phyloP scores from a whole-genome alignment of 2,329 filamentous ascomycete species.

The Fusarium sp. region DNA sequence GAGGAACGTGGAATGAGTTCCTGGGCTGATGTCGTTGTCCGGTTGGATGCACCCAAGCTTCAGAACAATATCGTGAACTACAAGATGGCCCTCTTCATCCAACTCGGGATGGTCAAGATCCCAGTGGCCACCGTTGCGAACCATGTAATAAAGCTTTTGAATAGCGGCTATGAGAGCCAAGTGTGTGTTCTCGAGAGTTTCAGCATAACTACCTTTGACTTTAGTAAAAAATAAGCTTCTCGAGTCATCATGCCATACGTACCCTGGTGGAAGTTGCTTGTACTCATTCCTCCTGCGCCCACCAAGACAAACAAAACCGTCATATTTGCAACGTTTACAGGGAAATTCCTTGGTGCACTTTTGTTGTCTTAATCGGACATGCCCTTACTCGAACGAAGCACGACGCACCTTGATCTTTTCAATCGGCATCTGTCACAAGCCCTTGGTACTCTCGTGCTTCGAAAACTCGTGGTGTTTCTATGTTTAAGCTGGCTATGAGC shows the following conservation, averaged over 20 bases:
- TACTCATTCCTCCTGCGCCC: slow-evolving; percentile 76
- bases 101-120: slow-evolving; percentile 73
- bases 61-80: slow-evolving; percentile 75
- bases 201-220: slow-evolving; percentile 66
- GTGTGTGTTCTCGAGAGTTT: slow-evolving; percentile 76
- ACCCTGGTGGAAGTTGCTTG: slow-evolving; percentile 75
- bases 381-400: slow-evolving; percentile 5
- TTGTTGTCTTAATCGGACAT: slow-evolving; percentile 9
- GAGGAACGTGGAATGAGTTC: slow-evolving; percentile 70
- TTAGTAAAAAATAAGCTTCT: slow-evolving; percentile 22
- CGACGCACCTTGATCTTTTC: slow-evolving; percentile 76
- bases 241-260: slow-evolving; percentile 47
- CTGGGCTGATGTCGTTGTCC: slow-evolving; percentile 72
- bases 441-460: slow-evolving; percentile 76
- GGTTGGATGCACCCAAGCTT: slow-evolving; percentile 75
- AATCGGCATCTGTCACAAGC: slow-evolving; percentile 76
- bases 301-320: slow-evolving; percentile 73
- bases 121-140: slow-evolving; percentile 71
- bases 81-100: slow-evolving; percentile 73
- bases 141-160: slow-evolving; percentile 76
- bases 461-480: slow-evolving; percentile 61
- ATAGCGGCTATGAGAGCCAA: slow-evolving; percentile 75
- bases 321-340: slow-evolving; percentile 76
- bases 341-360: slow-evolving; percentile 76
- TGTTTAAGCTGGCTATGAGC: slow-evolving; percentile 55